A percentile compares a stretch with the other conserved stretches of the same genome.
Evolutionary conservation across 2,329 filamentous ascomycete genomes (phyloP).

Genomic region (Cladosporium sp.): DNA sequence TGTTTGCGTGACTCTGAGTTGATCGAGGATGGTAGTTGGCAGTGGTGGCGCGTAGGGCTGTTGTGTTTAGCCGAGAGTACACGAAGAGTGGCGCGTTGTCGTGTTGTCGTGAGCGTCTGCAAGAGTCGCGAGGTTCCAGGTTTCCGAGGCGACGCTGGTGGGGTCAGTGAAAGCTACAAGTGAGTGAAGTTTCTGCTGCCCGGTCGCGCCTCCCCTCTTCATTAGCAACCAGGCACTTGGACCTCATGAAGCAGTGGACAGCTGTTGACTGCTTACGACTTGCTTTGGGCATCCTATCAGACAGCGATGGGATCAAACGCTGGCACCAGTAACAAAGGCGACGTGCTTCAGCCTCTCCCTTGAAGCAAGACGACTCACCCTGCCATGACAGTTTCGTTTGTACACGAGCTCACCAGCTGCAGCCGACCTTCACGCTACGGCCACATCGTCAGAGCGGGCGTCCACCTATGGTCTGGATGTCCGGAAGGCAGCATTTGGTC

Average conservation of each 20-base stretch:
- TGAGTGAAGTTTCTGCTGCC: not conserved
- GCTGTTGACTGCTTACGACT: too few species aligned
- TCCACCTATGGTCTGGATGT: not conserved
- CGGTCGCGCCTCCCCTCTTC: not conserved
- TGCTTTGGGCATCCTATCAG: too few species aligned
- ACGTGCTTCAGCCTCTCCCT: too few species aligned
- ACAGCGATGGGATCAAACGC: too few species aligned
- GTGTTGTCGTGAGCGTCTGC: not conserved
- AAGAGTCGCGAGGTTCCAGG: not conserved
- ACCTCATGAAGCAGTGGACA: too few species aligned
- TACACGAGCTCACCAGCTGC: not conserved
- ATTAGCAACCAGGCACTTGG: not conserved
- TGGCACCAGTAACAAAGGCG: too few species aligned
- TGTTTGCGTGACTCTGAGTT: too few species aligned
- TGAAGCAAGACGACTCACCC: too few species aligned
- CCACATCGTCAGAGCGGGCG: not conserved
- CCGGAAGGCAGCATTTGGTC: not conserved
- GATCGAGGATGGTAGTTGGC: not conserved
- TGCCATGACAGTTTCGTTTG: not conserved
- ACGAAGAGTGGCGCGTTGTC: not conserved
- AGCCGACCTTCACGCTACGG: not conserved
- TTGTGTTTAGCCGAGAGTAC: not conserved
- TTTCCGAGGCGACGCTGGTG: not conserved
- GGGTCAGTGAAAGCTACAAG: not conserved
- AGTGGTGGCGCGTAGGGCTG: not conserved